Conservation (phyloP, 75 land plant genomes). For the Isoetes taiwanensis region DNA sequence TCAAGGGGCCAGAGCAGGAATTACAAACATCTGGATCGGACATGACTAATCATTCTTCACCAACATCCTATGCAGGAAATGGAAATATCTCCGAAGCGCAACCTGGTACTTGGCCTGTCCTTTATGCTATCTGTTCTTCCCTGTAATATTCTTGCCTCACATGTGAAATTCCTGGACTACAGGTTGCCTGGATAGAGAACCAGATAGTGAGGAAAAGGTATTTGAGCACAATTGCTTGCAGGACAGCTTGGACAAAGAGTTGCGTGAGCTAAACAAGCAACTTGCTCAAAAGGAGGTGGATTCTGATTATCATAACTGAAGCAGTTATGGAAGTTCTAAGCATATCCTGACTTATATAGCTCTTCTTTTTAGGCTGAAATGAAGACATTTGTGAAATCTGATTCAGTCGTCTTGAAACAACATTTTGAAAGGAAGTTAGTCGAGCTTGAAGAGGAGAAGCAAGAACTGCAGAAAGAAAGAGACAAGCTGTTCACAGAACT, state of each 20-base stretch:
- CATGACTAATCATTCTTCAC: too few species aligned
- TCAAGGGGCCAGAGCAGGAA: too few species aligned
- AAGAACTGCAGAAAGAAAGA: conserved; percentile 7
- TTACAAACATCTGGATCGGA: too few species aligned
- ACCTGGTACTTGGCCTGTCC: too few species aligned
- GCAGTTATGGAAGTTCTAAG: too few species aligned
- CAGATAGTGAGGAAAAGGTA: not conserved
- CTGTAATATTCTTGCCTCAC: too few species aligned
- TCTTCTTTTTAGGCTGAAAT: not conserved
- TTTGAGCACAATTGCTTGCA: not conserved
- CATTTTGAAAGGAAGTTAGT: conserved; percentile 8
- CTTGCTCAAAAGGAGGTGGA: conserved; percentile 4
- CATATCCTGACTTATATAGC: too few species aligned
- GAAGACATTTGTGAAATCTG: not conserved
- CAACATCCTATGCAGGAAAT: too few species aligned
- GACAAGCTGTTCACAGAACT: not conserved
- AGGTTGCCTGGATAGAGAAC: conserved; percentile 79
- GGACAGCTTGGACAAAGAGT: conserved; percentile 1
- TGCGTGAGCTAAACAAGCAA: not conserved
- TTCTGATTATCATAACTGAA: too few species aligned
- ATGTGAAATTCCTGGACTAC: not conserved
- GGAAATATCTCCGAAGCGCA: too few species aligned
- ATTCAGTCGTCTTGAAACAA: not conserved
- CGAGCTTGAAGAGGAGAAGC: conserved; percentile 4
- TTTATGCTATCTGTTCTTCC: too few species aligned